Evolutionary conservation across 495 filamentous ascomycete species (phyloP).

Genomic region (Filosporella fistucella): DNA sequence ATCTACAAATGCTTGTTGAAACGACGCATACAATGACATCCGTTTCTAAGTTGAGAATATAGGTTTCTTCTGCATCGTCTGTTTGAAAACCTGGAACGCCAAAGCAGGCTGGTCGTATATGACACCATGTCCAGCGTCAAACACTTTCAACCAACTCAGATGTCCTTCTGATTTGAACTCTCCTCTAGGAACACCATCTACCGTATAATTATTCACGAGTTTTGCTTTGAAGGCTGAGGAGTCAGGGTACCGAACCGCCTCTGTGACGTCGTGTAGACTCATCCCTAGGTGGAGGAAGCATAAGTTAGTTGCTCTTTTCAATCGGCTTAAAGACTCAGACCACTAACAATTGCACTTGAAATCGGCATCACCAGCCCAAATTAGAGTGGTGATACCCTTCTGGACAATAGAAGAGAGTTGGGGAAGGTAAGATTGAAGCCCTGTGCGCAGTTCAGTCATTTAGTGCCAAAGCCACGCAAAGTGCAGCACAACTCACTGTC

Average conservation of each 20-base stretch:
- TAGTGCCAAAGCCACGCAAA: too few relatives aligned
- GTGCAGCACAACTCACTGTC: too few relatives aligned
- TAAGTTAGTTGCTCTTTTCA: too few relatives aligned
- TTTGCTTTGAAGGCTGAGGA: slow-evolving; percentile 33
- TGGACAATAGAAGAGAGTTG: slow-evolving; percentile 42
- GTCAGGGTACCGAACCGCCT: slow-evolving; percentile 36
- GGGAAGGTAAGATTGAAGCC: slow-evolving; percentile 42
- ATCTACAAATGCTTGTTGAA: too few relatives aligned
- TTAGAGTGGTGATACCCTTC: slow-evolving; percentile 40
- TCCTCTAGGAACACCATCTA: slow-evolving; percentile 40
- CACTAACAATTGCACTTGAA: slow-evolving; percentile 55
- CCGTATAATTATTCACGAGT: slow-evolving; percentile 38
- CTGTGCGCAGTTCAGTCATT: too few relatives aligned
- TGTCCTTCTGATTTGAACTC: slow-evolving; percentile 47
- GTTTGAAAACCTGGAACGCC: slow-evolving; percentile 46
- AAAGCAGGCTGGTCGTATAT: slow-evolving; percentile 29
- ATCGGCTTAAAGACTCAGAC: too few relatives aligned
- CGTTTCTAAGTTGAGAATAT: slow-evolving; percentile 35
- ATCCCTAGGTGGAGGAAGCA: too few relatives aligned
- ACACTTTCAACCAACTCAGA: slow-evolving; percentile 46
- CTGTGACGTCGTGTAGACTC: slow-evolving; percentile 38
- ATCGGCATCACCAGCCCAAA: slow-evolving; percentile 55
- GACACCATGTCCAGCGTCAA: slow-evolving; percentile 45
- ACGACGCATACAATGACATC: too few relatives aligned
- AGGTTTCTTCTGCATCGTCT: slow-evolving; percentile 38